Evolutionary conservation across 192 early-diverging fungal genomes (phyloP), one percentile per base, ranked within the genome.

Genomic region (Umbelopsis isabellina): DNA sequence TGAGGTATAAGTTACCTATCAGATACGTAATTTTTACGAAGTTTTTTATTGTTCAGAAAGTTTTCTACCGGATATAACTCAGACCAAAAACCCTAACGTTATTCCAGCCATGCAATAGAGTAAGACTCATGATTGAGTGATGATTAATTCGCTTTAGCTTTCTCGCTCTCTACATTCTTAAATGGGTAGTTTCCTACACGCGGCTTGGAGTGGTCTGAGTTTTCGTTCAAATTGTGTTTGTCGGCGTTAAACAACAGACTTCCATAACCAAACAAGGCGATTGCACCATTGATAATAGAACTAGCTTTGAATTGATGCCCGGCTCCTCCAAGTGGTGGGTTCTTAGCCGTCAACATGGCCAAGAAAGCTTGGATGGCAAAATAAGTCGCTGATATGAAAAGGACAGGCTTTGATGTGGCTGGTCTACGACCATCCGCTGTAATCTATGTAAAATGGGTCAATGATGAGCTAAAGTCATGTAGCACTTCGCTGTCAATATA

Each of bases 181-280:
- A 71, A 58, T 12, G 69, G 69, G 23, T 55, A 71, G 16, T 18
- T 22, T 12, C 51, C 45, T 4, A 53, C 50, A 4, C 25, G 18
- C 3, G 50, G 50, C 49, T 71, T 71, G 0, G 30, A 27, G 15
- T 45, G 50, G 13, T 51, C 69, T 0, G 44, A 4, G 4, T 71
- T 53, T 15, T 41, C 51, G 49, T 47, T 49, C 48, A 41, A 12
- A 4, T 52, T 47, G 37, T 33, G 35, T 10, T 52, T n/a, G 41
- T 71, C 69, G n/a, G 49, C 13, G 25, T 58, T 58, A 20, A 71
- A 71, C 52, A 71, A 27, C 8, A 71, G 50, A 35, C 69, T 45
- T 10, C 23, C 49, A 9, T 35, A 46, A 46, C 69, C 69, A 46
- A 71, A 46, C 27, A 53, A 20, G 7, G 49, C 69, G 18, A 71